These are phyloP conservation scores for Wickerhamiella hasegawae DNA, from an alignment of 805 yeast genomes.

Conservation along the genomic window DNA sequence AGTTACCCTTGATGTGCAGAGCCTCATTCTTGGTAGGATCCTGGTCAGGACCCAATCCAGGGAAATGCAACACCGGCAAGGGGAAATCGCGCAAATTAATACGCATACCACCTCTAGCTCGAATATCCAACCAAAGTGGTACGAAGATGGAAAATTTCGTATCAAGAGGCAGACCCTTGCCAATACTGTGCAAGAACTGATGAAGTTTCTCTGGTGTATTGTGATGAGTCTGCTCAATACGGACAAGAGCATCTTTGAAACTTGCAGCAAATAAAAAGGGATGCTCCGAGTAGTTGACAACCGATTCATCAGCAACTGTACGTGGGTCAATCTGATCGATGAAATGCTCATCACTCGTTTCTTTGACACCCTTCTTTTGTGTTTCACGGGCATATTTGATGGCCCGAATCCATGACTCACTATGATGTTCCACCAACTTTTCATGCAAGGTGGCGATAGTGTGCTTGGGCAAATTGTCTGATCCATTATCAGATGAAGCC, in stretches of 20 bases:
- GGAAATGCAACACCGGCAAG: conserved; percentile 62
- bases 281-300: conserved; percentile 30
- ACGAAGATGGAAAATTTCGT: conserved; percentile 50
- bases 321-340: conserved; percentile 20
- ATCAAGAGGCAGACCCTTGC: conserved; percentile 69
- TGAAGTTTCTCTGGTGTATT: conserved; percentile 35
- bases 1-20: conserved; percentile 37
- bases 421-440: conserved; percentile 31
- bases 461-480: too few species aligned
- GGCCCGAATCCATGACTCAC: conserved; percentile 57
- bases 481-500: background rate
- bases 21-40: conserved; percentile 18
- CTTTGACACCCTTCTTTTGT: conserved; percentile 24
- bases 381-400: conserved; percentile 26
- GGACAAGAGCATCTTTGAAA: conserved; percentile 33
- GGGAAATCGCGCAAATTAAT: conserved; percentile 60
- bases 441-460: conserved; percentile 22
- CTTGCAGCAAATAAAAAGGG: conserved; percentile 40
- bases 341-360: conserved; percentile 19
- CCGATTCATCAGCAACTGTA: conserved; percentile 28
- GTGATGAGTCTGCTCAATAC: conserved; percentile 34
- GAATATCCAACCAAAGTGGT: conserved; percentile 39
- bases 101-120: conserved; percentile 13
- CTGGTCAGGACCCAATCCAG: conserved; percentile 28
- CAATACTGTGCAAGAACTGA: conserved; percentile 50